Base-by-base conservation (phyloP, 441 rosid genomes). In the Erodium moschatum region DNA sequence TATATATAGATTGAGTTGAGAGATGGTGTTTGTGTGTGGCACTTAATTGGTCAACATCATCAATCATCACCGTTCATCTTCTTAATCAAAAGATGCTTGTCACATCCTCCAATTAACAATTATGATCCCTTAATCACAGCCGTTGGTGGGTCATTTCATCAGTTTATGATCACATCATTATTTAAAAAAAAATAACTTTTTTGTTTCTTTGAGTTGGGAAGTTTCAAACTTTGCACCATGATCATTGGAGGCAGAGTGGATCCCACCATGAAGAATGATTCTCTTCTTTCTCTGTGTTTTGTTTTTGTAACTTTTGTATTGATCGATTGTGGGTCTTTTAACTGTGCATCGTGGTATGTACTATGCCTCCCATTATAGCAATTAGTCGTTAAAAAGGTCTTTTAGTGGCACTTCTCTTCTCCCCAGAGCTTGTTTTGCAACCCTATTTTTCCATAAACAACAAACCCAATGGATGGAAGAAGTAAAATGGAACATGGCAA, bases 1-100 rank as follows among this genome's bases (percentile, higher is more conserved):
- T 78, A 68, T 67, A 78, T 68, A 66, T 9, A 42, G 44, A 38
- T 38, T 33, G 13, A 42, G 48, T 38, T 33, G 13, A 42, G 48
- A 42, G 48, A 42, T 11, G 13, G 48, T 42, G 11, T 42, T 11
- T 42, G 11, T 42, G 48, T 42, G 48, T 42, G 48, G 48, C 13
- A 74, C 65, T 6, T 6, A 13, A 33, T 5, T 21, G 60, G 78
- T 66, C 81, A 78, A 79, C 48, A 58, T 73, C 48, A 63, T 66
- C 56, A 69, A 78, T 75, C 78, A 73, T 12, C 2, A 72, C 77
- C 82, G 77, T 69, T 8, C 13, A 31, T 58, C 31, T 33, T 33
- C 4, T 1, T 1, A 5, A n/a, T n/a, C 56, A 13, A 2, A 13
- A 48, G 56, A 11, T 13, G 18, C 18, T 13, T 48, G 56, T 48